Conservation (phyloP, 2,329 filamentous ascomycete genomes). For the Amauroascus niger region DNA sequence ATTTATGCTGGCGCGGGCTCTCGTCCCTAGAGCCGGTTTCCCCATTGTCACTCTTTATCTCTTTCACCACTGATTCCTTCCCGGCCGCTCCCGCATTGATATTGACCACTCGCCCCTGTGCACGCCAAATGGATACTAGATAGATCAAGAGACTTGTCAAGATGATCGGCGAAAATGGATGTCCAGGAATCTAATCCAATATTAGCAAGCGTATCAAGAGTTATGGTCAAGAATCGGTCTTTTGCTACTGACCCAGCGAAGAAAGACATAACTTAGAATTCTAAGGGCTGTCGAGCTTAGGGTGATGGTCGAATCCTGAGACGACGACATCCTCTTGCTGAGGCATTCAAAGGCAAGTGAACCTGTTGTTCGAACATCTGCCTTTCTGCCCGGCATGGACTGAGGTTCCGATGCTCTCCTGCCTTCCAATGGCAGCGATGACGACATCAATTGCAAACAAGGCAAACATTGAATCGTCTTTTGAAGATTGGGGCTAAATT, state of each 20-base stretch:
- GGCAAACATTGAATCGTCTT: too few relatives aligned
- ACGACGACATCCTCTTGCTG: constrained; percentile 25
- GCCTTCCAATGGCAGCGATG: not conserved
- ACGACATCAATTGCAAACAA: constrained; percentile 12
- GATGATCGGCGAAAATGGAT: constrained; percentile 30
- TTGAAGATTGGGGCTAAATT: too few relatives aligned
- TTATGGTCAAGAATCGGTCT: not conserved
- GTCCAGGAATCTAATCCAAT: constrained; percentile 30
- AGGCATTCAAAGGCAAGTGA: not conserved
- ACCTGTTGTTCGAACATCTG: not conserved
- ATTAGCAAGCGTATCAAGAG: constrained; percentile 7
- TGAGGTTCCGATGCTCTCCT: not conserved
- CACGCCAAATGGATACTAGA: constrained; percentile 29
- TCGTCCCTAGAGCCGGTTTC: not conserved
- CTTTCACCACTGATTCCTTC: constrained; percentile 3
- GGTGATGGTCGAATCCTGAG: constrained; percentile 26
- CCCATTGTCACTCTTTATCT: not conserved
- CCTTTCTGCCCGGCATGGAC: not conserved
- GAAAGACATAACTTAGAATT: constrained; percentile 32
- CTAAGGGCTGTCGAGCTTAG: constrained; percentile 32
- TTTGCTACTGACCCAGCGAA: constrained; percentile 34
- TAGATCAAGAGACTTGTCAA: constrained; percentile 39
- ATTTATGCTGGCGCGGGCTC: not conserved
- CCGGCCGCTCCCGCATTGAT: not conserved
- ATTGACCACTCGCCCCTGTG: not conserved